phyloP scores from a whole-genome alignment of 176 grass and related monocot genomes.

The Guadua angustifolia region DNA sequence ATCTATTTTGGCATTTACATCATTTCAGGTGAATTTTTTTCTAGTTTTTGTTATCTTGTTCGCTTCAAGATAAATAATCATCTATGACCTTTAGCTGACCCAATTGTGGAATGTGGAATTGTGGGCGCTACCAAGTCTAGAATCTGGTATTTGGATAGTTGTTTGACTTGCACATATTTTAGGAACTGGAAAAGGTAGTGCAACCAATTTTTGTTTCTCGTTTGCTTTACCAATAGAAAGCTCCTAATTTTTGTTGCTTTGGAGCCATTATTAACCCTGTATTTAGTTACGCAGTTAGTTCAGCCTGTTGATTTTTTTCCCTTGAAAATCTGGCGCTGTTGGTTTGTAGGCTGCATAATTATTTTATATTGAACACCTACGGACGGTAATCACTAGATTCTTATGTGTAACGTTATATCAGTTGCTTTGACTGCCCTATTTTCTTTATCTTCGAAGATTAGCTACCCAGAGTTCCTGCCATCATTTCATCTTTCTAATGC shows the following conservation, averaged over 20 bases:
- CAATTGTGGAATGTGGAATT: background rate
- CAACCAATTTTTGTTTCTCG: background rate
- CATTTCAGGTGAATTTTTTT: conserved; percentile 66
- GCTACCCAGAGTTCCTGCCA: background rate
- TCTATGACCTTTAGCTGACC: background rate
- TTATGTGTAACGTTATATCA: background rate
- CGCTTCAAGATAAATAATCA: background rate
- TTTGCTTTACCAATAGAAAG: background rate
- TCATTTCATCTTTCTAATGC: background rate
- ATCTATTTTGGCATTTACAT: conserved; percentile 88
- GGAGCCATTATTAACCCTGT: background rate
- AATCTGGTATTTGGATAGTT: background rate
- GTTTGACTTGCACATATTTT: background rate
- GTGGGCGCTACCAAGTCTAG: background rate
- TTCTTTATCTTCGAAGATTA: background rate
- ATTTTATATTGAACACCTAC: background rate
- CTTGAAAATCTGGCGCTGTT: background rate
- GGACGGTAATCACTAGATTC: background rate
- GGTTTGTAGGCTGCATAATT: background rate
- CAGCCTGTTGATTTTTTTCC: background rate
- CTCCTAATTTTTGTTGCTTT: background rate
- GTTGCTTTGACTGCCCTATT: background rate
- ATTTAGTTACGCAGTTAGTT: background rate
- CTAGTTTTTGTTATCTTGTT: background rate
- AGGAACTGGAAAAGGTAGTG: background rate